Conservation (phyloP, 129 eudicot genomes). For the Apium graveolens region DNA sequence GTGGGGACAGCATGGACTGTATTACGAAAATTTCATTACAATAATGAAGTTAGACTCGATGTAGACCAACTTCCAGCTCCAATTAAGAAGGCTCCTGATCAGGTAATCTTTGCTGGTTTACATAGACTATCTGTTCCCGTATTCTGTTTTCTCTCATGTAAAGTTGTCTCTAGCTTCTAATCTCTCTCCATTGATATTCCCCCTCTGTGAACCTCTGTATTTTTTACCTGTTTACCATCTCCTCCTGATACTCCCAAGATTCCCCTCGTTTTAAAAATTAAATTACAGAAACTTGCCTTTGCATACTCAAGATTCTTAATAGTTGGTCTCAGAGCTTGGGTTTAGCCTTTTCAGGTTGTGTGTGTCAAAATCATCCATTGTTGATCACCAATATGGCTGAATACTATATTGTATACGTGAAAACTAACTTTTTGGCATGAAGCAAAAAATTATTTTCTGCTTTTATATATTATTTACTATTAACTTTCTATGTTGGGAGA, state of each 20-base stretch:
- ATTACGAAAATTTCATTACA: slow-evolving; percentile 84
- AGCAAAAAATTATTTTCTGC: background rate
- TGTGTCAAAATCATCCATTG: background rate
- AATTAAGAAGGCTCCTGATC: slow-evolving; percentile 70
- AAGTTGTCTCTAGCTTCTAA: background rate
- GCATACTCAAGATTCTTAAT: background rate
- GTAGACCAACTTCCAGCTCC: slow-evolving; percentile 72
- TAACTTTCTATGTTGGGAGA: too few relatives aligned
- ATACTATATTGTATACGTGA: background rate
- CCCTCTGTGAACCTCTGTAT: too few relatives aligned
- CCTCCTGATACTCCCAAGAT: background rate
- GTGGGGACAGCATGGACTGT: slow-evolving; percentile 97
- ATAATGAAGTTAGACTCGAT: slow-evolving; percentile 72
- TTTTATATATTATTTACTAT: background rate
- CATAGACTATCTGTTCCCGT: background rate
- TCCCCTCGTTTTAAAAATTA: too few relatives aligned
- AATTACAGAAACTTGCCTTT: background rate
- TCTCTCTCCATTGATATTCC: background rate
- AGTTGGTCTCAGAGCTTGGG: background rate
- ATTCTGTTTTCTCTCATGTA: background rate
- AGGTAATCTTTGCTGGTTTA: slow-evolving; percentile 36
- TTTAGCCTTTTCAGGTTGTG: background rate
- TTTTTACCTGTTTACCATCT: background rate
- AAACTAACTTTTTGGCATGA: too few relatives aligned
- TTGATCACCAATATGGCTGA: background rate